A percentile compares a stretch with the other conserved stretches of the same genome.
phyloP scores from a whole-genome alignment of 805 yeast species.

The Starmerella sirachaensis region DNA sequence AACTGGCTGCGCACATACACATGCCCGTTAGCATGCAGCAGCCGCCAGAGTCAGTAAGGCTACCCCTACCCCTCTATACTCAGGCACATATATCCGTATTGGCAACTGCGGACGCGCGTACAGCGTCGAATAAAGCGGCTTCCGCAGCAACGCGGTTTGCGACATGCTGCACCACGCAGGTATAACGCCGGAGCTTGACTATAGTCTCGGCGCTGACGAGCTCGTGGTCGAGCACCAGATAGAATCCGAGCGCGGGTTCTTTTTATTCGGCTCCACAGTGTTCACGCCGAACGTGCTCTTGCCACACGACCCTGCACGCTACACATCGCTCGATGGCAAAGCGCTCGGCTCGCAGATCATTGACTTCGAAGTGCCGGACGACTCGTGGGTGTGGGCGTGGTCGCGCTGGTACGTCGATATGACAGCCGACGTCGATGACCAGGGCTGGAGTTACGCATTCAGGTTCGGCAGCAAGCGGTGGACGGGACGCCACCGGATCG shows the following conservation, averaged over 20 bases:
- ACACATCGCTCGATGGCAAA: conserved; percentile 27
- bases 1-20: no score
- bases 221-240: conserved; percentile 25
- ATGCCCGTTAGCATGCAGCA: no score
- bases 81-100: no score
- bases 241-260: conserved; percentile 34
- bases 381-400: conserved; percentile 59
- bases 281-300: conserved; percentile 29
- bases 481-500: conserved; percentile 46
- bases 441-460: conserved; percentile 70
- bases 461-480: conserved; percentile 39
- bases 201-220: conserved; percentile 14
- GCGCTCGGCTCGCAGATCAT: conserved; percentile 22
- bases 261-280: conserved; percentile 30
- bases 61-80: no score
- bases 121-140: no score
- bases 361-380: conserved; percentile 39
- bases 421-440: conserved; percentile 61
- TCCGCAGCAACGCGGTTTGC: no score
- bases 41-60: no score
- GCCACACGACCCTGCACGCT: conserved; percentile 31
- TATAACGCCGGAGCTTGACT: not conserved
- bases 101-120: no score
- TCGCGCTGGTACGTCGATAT: conserved; percentile 60
- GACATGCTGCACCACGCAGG: no score